Evolutionary conservation across 139 green algal species (phyloP), one percentile per base, ranked within the genome.

Genomic region (Marvania coccoides): DNA sequence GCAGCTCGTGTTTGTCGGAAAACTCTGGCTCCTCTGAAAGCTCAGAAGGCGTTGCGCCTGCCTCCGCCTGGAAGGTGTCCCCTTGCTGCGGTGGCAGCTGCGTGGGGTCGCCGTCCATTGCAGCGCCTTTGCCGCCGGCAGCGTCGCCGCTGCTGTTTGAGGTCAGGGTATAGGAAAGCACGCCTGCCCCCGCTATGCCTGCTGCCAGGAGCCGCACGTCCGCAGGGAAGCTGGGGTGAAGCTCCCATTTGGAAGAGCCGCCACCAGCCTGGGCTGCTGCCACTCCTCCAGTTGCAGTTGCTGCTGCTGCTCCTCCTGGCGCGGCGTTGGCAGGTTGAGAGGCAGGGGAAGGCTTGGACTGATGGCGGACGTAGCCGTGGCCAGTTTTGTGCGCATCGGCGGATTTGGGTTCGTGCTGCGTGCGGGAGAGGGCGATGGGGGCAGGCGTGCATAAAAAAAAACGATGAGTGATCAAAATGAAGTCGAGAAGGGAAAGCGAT

Each of bases 161-260:
- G 34, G n/a, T n/a, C n/a, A 62, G 4, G 3, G 4, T 31, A 23
- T 65, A 65, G 5, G 39, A 19, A 12, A 47, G 34, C 9, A 23
- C 57, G 5, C 46, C 66, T 2, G 53, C 47, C 10, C 57, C 47
- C 1, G 28, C 58, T 26, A 58, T 5, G 8, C 61, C 69, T 15
- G 51, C 61, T 5, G 24, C 62, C 37, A 76, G 36, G 35, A 76
- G 61, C 28, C 69, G 69, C 15, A 73, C 61, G 23, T 76, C 69
- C 19, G 70, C 51, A 1, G 69, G 69, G 9, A 76, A 7, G 2
- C 47, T 29, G 3, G 36, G 47, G 56, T 63, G 51, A 19, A 76
- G 42, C 51, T 65, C 58, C 69, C 69, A 76, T 36, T n/a, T 33
- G 15, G 23, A 6, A n/a, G 31, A 14, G 31, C 12, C 31, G 1